A percentile compares a stretch with the other conserved stretches of the same genome.
phyloP scores from a whole-genome alignment of 1,284 basidiomycete genomes.

The Blastosporella zonata region DNA sequence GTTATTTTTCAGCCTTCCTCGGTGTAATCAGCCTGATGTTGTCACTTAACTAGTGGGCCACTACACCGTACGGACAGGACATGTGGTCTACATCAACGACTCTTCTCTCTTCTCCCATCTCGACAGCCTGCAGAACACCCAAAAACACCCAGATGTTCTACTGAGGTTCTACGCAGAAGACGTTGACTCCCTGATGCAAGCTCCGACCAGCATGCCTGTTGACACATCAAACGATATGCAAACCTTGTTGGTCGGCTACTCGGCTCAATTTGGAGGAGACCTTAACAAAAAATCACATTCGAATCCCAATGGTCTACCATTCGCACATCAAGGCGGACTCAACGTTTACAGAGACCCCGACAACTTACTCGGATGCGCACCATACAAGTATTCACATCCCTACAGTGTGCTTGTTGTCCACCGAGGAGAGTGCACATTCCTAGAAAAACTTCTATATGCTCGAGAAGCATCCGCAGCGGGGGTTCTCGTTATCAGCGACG shows the following conservation, averaged over 20 bases:
- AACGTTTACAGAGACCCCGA: slow-evolving; percentile 44
- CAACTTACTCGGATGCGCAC: slow-evolving; percentile 59
- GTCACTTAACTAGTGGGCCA: slow-evolving; percentile 65
- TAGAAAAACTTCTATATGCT: slow-evolving; percentile 73
- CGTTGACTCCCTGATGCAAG: slow-evolving; percentile 42
- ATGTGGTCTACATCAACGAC: slow-evolving; percentile 80
- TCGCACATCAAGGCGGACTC: slow-evolving; percentile 49
- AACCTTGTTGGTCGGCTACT: slow-evolving; percentile 54
- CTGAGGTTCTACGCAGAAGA: slow-evolving; percentile 58
- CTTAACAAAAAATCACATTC: slow-evolving; percentile 33
- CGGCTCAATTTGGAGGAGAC: slow-evolving; percentile 72
- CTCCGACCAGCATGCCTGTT: slow-evolving; percentile 29
- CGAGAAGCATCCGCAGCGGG: slow-evolving; percentile 68
- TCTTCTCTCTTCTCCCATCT: slow-evolving; percentile 47
- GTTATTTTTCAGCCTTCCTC: slow-evolving; percentile 25
- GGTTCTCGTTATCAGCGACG: slow-evolving; percentile 67
- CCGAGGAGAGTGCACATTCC: slow-evolving; percentile 79
- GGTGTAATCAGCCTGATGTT: slow-evolving; percentile 7
- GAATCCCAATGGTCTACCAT: slow-evolving; percentile 33
- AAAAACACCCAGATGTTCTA: slow-evolving; percentile 41
- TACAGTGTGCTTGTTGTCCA: slow-evolving; percentile 54
- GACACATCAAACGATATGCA: slow-evolving; percentile 36
- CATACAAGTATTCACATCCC: slow-evolving; percentile 46
- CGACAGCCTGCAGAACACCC: slow-evolving; percentile 25
- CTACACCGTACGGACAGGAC: slow-evolving; percentile 75